Evolutionary conservation across 2,329 filamentous ascomycete species (phyloP).

Genomic region (Penicillium frequentans): DNA sequence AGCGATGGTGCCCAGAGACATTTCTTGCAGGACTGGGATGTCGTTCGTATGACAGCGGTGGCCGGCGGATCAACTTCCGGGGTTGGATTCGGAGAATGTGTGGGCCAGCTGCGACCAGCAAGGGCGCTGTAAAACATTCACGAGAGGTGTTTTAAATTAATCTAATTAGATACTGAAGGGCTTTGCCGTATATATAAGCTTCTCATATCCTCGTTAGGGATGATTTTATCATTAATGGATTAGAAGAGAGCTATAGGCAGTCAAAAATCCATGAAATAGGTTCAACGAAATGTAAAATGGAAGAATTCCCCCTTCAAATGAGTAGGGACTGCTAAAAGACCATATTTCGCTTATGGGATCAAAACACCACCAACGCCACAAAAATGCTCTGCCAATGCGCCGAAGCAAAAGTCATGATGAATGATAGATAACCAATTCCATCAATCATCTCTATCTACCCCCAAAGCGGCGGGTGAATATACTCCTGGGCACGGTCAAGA

Average conservation of each 20-base stretch:
- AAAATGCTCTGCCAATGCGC: constrained; percentile 10
- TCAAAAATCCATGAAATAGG: neutral
- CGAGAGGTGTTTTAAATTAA: neutral
- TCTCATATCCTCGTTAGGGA: neutral
- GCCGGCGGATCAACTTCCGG: constrained; percentile 21
- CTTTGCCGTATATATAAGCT: neutral
- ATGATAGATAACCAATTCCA: neutral
- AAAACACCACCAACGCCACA: constrained; percentile 2
- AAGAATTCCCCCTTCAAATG: neutral
- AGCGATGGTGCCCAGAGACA: constrained; percentile 17
- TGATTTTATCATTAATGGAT: neutral
- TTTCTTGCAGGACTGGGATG: constrained; percentile 29
- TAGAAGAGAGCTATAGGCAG: neutral
- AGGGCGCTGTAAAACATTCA: neutral
- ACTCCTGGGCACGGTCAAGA: constrained; percentile 48
- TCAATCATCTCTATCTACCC: constrained; percentile 18
- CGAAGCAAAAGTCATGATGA: constrained; percentile 3
- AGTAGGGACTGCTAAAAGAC: neutral
- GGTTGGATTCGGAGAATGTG: constrained; percentile 33
- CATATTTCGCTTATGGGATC: neutral
- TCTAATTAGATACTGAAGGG: neutral
- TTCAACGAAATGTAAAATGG: neutral
- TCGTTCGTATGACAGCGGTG: constrained; percentile 27
- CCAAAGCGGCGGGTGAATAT: constrained; percentile 50
- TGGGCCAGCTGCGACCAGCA: constrained; percentile 11